Evolutionary conservation across 345 rosid genomes (phyloP).

Genomic region (Citrus reticulata): DNA sequence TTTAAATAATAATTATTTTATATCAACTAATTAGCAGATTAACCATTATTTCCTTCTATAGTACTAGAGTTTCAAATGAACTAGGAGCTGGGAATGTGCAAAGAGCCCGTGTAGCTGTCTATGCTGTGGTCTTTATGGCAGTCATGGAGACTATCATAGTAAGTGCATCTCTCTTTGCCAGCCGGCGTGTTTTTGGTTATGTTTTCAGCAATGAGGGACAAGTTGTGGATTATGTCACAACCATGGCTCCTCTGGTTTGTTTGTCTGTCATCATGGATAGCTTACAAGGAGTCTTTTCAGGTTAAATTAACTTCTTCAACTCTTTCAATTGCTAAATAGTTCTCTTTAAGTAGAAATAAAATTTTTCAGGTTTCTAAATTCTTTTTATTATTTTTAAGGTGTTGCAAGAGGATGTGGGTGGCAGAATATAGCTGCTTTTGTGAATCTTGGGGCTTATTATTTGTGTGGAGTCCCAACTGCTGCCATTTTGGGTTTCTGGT

Average conservation of each 20-base stretch:
- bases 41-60: too few species aligned
- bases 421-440: constrained; percentile 76
- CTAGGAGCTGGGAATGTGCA: too few species aligned
- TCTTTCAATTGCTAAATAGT: not conserved
- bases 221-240: constrained; percentile 55
- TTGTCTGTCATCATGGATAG: constrained; percentile 55
- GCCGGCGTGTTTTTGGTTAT: constrained; percentile 53
- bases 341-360: not conserved
- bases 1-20: too few species aligned
- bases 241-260: constrained; percentile 65
- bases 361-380: not conserved
- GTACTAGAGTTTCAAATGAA: too few species aligned
- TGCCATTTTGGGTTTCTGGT: constrained; percentile 51
- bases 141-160: constrained; percentile 31
- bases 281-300: constrained; percentile 69
- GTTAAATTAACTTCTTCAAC: constrained; percentile 19
- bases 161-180: constrained; percentile 38
- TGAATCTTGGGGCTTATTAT: constrained; percentile 70
- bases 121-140: constrained; percentile 34
- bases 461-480: constrained; percentile 67
- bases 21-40: too few species aligned
- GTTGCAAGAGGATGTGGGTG: constrained; percentile 84
- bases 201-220: constrained; percentile 66
- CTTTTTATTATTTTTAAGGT: constrained; percentile 31
- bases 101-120: constrained; percentile 9